These are phyloP conservation scores for Cyclotella atomus DNA, from an alignment of 108 stramenopile genomes.

Conservation along the genomic window DNA sequence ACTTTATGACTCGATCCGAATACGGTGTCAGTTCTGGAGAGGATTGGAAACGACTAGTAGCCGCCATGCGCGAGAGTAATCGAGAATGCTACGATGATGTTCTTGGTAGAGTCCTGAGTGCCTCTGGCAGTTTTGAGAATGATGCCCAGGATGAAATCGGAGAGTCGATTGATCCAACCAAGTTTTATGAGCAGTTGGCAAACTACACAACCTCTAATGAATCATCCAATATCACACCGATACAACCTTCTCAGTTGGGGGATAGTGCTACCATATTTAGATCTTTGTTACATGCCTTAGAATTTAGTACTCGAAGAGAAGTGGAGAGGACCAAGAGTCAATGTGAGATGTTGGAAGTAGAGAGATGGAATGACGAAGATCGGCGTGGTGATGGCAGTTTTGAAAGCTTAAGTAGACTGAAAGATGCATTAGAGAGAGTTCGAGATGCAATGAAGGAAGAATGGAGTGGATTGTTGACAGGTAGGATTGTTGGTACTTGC, in stretches of 20 bases:
- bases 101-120: not conserved
- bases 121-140: not conserved
- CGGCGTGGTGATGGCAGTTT: not conserved
- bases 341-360: conserved; percentile 10
- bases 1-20: conserved; percentile 14
- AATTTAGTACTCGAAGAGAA: conserved; percentile 25
- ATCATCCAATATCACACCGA: not conserved
- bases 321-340: conserved; percentile 5
- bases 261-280: conserved; percentile 48
- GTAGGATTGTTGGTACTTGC: conserved; percentile 34
- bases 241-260: conserved; percentile 31
- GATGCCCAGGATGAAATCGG: not conserved
- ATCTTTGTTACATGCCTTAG: conserved; percentile 25
- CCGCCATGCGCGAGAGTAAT: conserved; percentile 20
- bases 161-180: conserved; percentile 37
- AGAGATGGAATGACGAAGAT: conserved; percentile 13
- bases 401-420: not conserved
- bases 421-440: not conserved
- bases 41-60: conserved; percentile 25
- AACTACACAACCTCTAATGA: conserved; percentile 3
- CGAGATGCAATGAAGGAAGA: conserved; percentile 22
- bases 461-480: conserved; percentile 31
- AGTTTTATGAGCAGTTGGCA: conserved; percentile 29
- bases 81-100: conserved; percentile 9
- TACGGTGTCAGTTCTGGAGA: not conserved